phyloP scores from a whole-genome alignment of 305 asterid genomes.

The Lippia alba region DNA sequence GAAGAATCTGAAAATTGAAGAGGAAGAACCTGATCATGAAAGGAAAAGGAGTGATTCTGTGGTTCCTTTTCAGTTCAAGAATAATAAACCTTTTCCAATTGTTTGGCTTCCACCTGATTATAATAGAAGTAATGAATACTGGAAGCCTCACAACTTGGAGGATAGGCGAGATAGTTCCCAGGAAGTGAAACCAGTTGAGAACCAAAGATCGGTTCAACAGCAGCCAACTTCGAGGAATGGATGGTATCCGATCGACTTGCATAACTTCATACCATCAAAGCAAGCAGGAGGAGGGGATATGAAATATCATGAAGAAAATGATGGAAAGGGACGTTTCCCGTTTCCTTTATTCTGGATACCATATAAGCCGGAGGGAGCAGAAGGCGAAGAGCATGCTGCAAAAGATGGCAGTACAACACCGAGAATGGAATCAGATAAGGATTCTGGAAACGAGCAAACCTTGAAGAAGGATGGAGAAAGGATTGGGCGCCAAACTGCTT shows the following conservation, averaged over 20 bases:
- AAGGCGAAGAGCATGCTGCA: conserved; percentile 25
- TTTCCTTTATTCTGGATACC: conserved; percentile 79
- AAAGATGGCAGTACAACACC: conserved; percentile 16
- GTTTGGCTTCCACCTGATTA: conserved; percentile 55
- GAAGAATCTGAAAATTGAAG: conserved; percentile 55
- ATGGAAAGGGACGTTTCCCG: conserved; percentile 41
- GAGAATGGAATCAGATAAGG: conserved; percentile 22
- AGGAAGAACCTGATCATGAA: conserved; percentile 49
- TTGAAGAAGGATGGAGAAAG: conserved; percentile 23
- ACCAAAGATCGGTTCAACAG: conserved; percentile 25
- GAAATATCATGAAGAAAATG: conserved; percentile 33
- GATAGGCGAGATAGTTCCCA: conserved; percentile 22
- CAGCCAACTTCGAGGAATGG: conserved; percentile 39
- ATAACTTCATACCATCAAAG: conserved; percentile 37
- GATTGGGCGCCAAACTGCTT: background rate
- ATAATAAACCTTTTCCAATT: conserved; percentile 44
- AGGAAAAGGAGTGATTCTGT: conserved; percentile 32
- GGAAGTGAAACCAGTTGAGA: conserved; percentile 30
- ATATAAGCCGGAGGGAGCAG: conserved; percentile 45
- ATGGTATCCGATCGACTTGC: conserved; percentile 50
- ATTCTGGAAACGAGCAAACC: conserved; percentile 26
- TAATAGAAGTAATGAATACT: conserved; percentile 22
- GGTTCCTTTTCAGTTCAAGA: conserved; percentile 48
- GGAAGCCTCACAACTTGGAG: conserved; percentile 20
- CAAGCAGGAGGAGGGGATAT: conserved; percentile 32